Conservation (phyloP, 768 basidiomycete species). For the Trametes meyenii region DNA sequence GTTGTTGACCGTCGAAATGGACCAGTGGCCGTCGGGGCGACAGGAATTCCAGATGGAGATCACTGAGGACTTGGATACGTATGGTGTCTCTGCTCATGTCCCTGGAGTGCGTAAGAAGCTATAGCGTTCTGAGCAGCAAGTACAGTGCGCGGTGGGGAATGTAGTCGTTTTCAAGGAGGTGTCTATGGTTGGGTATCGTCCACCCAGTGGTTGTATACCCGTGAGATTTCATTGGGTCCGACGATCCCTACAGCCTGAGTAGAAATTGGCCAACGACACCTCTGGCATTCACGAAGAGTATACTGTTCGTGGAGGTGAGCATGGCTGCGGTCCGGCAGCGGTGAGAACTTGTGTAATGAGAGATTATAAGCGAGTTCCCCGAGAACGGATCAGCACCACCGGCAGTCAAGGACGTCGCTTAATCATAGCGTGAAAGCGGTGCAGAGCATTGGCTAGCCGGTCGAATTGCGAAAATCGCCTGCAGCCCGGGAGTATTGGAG, state of each 20-base stretch:
- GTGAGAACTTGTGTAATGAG: too few species aligned
- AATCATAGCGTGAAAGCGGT: background rate
- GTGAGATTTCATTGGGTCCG: too few species aligned
- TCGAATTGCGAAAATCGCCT: too few species aligned
- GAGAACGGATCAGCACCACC: background rate
- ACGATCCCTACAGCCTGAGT: too few species aligned
- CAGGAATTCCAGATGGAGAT: conserved; percentile 36
- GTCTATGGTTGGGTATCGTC: too few species aligned
- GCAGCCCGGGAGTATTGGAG: background rate
- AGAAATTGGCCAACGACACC: too few species aligned
- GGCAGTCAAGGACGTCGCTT: background rate
- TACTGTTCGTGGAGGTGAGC: too few species aligned
- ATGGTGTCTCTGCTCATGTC: background rate
- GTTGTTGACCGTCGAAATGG: background rate
- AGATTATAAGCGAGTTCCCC: background rate
- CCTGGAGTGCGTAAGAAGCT: background rate
- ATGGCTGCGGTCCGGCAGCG: too few species aligned
- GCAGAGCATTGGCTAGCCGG: background rate
- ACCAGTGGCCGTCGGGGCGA: conserved; percentile 10
- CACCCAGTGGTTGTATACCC: too few species aligned
- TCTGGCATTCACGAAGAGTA: too few species aligned
- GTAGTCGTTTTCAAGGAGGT: too few species aligned
- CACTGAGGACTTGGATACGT: conserved; percentile 34
- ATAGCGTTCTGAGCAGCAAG: background rate
- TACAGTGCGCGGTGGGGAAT: background rate